Evolutionary conservation across 108 stramenopile species (phyloP).

Genomic region (Cyclotella atomus): DNA sequence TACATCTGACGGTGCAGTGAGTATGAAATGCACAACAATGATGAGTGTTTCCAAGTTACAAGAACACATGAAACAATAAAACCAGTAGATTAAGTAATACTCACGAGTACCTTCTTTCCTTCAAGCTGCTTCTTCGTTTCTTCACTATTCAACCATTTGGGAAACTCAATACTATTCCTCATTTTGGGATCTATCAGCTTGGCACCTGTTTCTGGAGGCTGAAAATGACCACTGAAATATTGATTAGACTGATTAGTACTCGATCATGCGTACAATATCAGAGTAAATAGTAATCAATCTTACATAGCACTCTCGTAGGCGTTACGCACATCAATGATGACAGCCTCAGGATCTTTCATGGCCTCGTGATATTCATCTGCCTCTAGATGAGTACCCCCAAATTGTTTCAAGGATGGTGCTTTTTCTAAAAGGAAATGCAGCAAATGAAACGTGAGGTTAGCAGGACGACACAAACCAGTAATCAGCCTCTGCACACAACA

Average conservation of each 20-base stretch:
- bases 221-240: conserved; percentile 67
- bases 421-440: conserved; percentile 30
- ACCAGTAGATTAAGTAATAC: too few relatives aligned
- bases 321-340: conserved; percentile 87
- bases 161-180: conserved; percentile 74
- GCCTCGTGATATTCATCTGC: conserved; percentile 79
- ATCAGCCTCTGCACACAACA: too few relatives aligned
- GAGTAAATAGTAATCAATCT: too few relatives aligned
- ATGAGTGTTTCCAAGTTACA: not conserved
- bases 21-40: not conserved
- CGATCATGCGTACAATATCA: too few relatives aligned
- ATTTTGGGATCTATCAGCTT: conserved; percentile 77
- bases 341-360: conserved; percentile 69
- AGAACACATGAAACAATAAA: too few relatives aligned
- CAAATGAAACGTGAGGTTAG: too few relatives aligned
- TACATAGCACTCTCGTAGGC: conserved; percentile 77
- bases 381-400: conserved; percentile 71
- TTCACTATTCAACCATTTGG: conserved; percentile 69
- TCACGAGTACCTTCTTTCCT: conserved; percentile 66
- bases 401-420: conserved; percentile 60
- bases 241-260: too few relatives aligned
- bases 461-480: not conserved
- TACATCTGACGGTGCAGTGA: conserved; percentile 50
- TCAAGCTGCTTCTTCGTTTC: conserved; percentile 67
- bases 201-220: conserved; percentile 69